These are phyloP conservation scores for Penicillium roqueforti DNA, from an alignment of 495 filamentous ascomycete genomes.

Conservation along the genomic window DNA sequence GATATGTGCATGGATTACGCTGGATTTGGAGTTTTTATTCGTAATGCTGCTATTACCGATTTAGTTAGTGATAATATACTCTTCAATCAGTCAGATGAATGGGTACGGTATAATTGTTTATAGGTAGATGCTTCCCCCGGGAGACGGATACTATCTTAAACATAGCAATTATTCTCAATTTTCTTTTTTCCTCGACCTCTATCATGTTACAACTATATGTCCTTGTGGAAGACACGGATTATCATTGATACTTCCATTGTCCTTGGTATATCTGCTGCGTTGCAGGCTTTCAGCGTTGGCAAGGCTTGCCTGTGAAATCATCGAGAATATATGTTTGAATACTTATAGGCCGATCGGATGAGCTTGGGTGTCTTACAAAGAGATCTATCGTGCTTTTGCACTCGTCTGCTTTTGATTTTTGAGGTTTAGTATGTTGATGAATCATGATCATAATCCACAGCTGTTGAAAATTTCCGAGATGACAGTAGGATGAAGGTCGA, in stretches of 20 bases:
- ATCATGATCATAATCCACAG: background rate
- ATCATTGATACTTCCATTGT: constrained; percentile 21
- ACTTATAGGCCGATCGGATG: background rate
- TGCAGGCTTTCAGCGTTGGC: constrained; percentile 25
- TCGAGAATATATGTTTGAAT: background rate
- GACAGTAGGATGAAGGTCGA: background rate
- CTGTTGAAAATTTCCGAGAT: background rate
- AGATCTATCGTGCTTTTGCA: background rate
- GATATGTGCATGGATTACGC: constrained; percentile 13
- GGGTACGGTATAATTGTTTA: background rate
- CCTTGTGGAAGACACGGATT: no score
- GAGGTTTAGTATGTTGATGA: background rate
- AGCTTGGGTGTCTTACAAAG: background rate
- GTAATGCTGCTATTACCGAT: constrained; percentile 11
- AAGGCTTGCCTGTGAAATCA: constrained; percentile 12
- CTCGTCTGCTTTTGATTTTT: background rate
- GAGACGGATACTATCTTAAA: background rate
- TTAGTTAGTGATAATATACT: constrained; percentile 28
- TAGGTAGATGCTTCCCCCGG: background rate
- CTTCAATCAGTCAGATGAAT: constrained; percentile 4
- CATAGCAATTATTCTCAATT: no score
- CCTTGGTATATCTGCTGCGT: constrained; percentile 23
- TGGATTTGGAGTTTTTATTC: constrained; percentile 11
- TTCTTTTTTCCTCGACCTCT: no score
- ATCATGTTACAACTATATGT: no score